phyloP scores from a whole-genome alignment of 2,329 filamentous ascomycete species.

The Orbilia oligospora region DNA sequence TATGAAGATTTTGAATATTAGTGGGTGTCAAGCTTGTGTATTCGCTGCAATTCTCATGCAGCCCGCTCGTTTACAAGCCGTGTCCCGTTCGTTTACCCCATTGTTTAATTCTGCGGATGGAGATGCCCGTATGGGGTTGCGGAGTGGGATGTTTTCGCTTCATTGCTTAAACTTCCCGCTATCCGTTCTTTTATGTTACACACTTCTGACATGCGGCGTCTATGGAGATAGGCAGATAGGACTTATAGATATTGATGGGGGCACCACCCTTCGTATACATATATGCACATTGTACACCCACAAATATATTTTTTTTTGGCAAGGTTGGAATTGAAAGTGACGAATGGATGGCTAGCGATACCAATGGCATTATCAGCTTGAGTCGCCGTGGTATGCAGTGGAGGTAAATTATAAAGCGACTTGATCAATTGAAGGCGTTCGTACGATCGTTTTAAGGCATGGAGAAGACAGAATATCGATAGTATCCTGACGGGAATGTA shows the following conservation, averaged over 20 bases:
- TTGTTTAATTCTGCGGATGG: constrained; percentile 25
- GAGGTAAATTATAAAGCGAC: constrained; percentile 1
- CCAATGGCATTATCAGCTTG: constrained; percentile 8
- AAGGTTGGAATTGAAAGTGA: constrained; percentile 14
- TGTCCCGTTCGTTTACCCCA: constrained; percentile 34
- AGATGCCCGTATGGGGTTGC: constrained; percentile 42
- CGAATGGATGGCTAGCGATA: constrained; percentile 7
- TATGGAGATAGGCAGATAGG: constrained; percentile 8
- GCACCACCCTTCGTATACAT: neutral
- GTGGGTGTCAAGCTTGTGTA: constrained; percentile 42
- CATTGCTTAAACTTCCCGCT: constrained; percentile 28
- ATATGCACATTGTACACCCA: neutral
- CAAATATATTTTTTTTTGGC: neutral
- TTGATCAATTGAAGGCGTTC: constrained; percentile 1
- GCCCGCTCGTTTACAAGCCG: constrained; percentile 29
- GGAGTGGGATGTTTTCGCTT: constrained; percentile 37
- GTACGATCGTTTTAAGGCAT: neutral
- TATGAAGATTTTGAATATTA: constrained; percentile 1
- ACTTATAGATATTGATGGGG: neutral
- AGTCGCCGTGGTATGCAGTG: constrained; percentile 40
- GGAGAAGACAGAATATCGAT: constrained; percentile 11
- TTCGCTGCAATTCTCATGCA: constrained; percentile 30
- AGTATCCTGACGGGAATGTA: constrained; percentile 26
- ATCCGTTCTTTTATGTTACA: constrained; percentile 35
- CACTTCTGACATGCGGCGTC: constrained; percentile 33